phyloP scores from a whole-genome alignment of 1,284 basidiomycete species.

The Macrocystidia cucumis region DNA sequence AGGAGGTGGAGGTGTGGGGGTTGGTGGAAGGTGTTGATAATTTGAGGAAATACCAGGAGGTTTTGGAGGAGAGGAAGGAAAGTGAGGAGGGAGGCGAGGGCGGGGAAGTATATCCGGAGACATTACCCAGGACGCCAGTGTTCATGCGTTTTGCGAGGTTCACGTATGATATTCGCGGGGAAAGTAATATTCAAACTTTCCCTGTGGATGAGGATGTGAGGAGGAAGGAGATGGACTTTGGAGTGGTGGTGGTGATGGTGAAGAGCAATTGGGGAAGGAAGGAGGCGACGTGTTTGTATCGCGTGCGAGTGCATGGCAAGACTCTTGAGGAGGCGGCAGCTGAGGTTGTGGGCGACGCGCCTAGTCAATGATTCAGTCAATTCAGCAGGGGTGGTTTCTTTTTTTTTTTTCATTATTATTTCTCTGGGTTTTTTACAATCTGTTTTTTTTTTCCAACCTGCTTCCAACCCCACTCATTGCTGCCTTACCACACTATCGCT shows the following conservation, averaged over 20 bases:
- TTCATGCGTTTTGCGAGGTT: conserved; percentile 76
- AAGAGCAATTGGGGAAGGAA: conserved; percentile 83
- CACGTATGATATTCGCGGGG: conserved; percentile 68
- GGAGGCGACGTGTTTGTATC: conserved; percentile 86
- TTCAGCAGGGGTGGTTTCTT: conserved; percentile 7
- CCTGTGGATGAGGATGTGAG: conserved; percentile 60
- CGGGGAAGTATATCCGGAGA: conserved; percentile 39
- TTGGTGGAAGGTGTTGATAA: conserved; percentile 75
- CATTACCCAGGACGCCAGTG: conserved; percentile 44
- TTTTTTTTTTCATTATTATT: conserved; percentile 3
- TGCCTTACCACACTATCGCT: not conserved
- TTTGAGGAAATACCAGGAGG: conserved; percentile 44
- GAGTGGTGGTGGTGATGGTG: conserved; percentile 73
- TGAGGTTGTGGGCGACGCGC: no score
- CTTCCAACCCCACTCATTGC: not conserved
- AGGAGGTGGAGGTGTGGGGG: conserved; percentile 86
- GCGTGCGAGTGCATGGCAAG: conserved; percentile 71
- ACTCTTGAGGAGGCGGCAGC: conserved; percentile 23
- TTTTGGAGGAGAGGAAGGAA: conserved; percentile 35
- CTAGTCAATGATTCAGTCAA: conserved; percentile 5
- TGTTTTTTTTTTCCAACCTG: conserved; percentile 5
- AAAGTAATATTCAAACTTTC: conserved; percentile 82
- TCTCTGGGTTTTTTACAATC: conserved; percentile 10
- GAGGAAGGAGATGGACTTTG: conserved; percentile 70
- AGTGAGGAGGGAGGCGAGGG: conserved; percentile 24